Base-by-base conservation (phyloP, 176 grass and related monocot genomes). In the Hordeum marinum region DNA sequence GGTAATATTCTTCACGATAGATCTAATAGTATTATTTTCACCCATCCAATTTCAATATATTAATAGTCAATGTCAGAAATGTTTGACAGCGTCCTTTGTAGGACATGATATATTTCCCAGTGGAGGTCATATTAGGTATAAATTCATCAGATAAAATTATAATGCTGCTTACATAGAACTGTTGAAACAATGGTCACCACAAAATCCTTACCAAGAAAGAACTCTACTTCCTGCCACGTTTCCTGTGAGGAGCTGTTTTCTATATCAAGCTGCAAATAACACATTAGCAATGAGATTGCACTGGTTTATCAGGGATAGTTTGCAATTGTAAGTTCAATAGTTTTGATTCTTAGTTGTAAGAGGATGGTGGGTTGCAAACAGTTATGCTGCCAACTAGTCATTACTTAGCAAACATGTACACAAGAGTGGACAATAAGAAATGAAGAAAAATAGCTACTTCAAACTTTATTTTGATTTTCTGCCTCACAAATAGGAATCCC, bases 141-240 rank as follows among this genome's bases (percentile, higher is more conserved):
- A 76, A 32, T 76, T 75, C 31, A 89, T 80, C 52, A 80, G 50
- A 71, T 15, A 79, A 71, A 81, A 14, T 45, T 41, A 52, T 48
- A 13, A 62, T 50, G 54, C 57, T 72, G 65, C 20, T 55, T 63
- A 71, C 45, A 83, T 20, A 68, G 11, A 54, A 71, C 11, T 8
- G 13, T 57, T 83, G 15, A 85, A 52, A 77, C 46, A 58, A 62
- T 86, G 17, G 77, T 70, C 40, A 55, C 25, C 43, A 43, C 45
- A 64, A 54, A 40, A 91, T 72, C 78, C 89, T 85, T 90, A 98
- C 96, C 96, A 84, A 98, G 90, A 82, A 94, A 76, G 89, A 98
- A 90, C 81, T 98, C 96, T 60, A 98, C 91, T 88, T 89, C 84
- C 87, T 98, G 96, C 96, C 96, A 98, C 54, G 85, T 69, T 88